These are phyloP conservation scores for Tetrapisispora nanseiensis DNA, from an alignment of 805 yeast genomes.

Conservation along the genomic window DNA sequence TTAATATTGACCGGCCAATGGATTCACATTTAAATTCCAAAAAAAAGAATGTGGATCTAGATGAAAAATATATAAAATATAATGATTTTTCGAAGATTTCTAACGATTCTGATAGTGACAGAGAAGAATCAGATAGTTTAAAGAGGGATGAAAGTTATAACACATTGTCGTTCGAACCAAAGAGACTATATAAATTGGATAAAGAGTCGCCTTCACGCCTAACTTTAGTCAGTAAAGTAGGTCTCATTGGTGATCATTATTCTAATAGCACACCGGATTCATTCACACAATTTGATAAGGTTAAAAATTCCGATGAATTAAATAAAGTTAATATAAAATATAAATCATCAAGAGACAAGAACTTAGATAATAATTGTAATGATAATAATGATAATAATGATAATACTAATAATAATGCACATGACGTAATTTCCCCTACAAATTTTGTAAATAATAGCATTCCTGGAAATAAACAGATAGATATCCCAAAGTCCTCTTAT, in stretches of 20 bases:
- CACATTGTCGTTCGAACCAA: slow-evolving; percentile 17
- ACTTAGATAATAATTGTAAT: not conserved
- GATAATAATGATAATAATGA: not conserved
- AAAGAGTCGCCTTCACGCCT: slow-evolving; percentile 15
- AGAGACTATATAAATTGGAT: slow-evolving; percentile 15
- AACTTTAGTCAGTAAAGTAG: slow-evolving; percentile 28
- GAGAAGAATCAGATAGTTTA: not conserved
- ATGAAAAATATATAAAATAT: not conserved
- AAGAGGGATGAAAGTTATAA: slow-evolving; percentile 5
- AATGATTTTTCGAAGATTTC: not conserved
- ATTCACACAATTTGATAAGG: not conserved
- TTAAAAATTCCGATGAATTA: slow-evolving; percentile 23
- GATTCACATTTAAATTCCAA: not conserved
- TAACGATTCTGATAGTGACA: not conserved
- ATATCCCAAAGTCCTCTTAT: slow-evolving; percentile 23
- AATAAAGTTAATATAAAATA: no score
- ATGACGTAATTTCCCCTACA: slow-evolving; percentile 5
- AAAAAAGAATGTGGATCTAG: not conserved
- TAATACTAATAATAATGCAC: not conserved
- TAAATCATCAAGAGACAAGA: no score
- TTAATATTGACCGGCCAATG: not conserved
- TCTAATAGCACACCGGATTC: not conserved
- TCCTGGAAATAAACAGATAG: slow-evolving; percentile 13
- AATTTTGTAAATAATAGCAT: slow-evolving; percentile 16
- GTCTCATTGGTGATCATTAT: not conserved